A percentile compares a stretch with the other conserved stretches of the same genome.
Conservation (phyloP, 805 yeast species). For the Metschnikowia lachancei region DNA sequence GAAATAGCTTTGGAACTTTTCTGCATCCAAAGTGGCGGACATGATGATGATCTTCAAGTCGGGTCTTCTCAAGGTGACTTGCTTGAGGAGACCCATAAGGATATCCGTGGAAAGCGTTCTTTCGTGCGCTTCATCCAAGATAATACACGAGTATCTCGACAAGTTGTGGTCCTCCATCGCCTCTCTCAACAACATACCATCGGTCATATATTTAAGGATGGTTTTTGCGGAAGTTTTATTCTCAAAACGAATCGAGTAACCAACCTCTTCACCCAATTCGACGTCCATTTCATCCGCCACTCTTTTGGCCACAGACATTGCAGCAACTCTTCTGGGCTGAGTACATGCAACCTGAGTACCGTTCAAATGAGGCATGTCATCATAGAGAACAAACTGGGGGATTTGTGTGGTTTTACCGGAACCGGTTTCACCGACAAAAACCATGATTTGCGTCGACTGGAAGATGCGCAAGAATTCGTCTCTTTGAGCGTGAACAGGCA, state of each 20-base stretch:
- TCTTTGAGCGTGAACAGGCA: slow-evolving; percentile 94
- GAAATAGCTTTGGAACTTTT: slow-evolving; percentile 88
- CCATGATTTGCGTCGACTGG: slow-evolving; percentile 90
- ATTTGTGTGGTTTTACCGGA: slow-evolving; percentile 98
- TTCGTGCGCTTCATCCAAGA: slow-evolving; percentile 97
- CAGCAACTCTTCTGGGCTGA: slow-evolving; percentile 97
- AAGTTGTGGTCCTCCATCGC: slow-evolving; percentile 95
- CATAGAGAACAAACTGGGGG: slow-evolving; percentile 91
- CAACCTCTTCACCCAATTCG: slow-evolving; percentile 87
- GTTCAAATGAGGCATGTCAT: slow-evolving; percentile 84
- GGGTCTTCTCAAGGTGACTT: slow-evolving; percentile 73
- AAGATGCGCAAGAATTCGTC: slow-evolving; percentile 81
- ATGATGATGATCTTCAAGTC: slow-evolving; percentile 89
- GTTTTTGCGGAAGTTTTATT: slow-evolving; percentile 81
- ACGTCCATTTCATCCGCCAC: slow-evolving; percentile 98
- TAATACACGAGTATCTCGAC: slow-evolving; percentile 78
- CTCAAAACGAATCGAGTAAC: slow-evolving; percentile 92
- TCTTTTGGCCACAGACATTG: slow-evolving; percentile 96
- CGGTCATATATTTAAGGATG: slow-evolving; percentile 92
- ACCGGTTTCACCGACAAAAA: slow-evolving; percentile 98
- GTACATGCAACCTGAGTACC: slow-evolving; percentile 94
- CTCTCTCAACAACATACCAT: slow-evolving; percentile 95
- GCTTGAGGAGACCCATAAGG: slow-evolving; percentile 89
- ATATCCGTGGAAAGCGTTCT: slow-evolving; percentile 96
- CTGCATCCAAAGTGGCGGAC: slow-evolving; percentile 98